Evolutionary conservation across 2,329 filamentous ascomycete genomes (phyloP), one percentile per base, ranked within the genome.

Genomic region (Paraphoma sp.): DNA sequence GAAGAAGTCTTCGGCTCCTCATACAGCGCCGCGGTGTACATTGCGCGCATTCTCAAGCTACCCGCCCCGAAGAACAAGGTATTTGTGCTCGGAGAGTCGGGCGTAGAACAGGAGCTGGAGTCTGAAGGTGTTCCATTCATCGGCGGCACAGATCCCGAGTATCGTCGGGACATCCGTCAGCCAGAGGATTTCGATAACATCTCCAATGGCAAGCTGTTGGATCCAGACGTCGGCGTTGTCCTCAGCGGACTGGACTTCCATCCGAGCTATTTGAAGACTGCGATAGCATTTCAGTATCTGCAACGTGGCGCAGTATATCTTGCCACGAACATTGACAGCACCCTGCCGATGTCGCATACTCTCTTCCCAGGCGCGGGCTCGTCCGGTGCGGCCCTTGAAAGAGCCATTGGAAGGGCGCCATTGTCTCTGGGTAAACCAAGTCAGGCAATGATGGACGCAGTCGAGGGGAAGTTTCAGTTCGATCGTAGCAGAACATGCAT

Each of bases 381-480:
- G 1, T 89, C 92, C 62, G 88, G 89, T 48, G 87, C 91, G 28
- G 92, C 93, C 1, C 79, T 99, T 57, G 83, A 89, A 51, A 89
- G 90, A 62, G 80, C 81, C 4, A 80, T 79, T 16, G 84, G 84
- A 3, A 79, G 86, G 73, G 83, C 90, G 68, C 94, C 95, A 0
- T 78, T 92, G 31, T 88, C 91, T 3, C 80, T 98, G 41, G 95
- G 95, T 0, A 99, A 99, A 80, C 95, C 95, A 3, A 97, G 92
- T 74, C 93, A 97, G 81, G 94, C 94, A 4, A 99, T 99, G 95
- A 97, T 99, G 94, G 94, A 98, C 76, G 93, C 95, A 3, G 90
- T 99, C 54, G 94, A 98, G 81, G 94, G 94, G 56, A 97, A 96
- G 78, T 97, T 98, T 77, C 84, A 90, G 65, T 89, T 99, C 51